Evolutionary conservation across 2,329 filamentous ascomycete species (phyloP).

Genomic region (Gnomoniopsis smithogilvyi): DNA sequence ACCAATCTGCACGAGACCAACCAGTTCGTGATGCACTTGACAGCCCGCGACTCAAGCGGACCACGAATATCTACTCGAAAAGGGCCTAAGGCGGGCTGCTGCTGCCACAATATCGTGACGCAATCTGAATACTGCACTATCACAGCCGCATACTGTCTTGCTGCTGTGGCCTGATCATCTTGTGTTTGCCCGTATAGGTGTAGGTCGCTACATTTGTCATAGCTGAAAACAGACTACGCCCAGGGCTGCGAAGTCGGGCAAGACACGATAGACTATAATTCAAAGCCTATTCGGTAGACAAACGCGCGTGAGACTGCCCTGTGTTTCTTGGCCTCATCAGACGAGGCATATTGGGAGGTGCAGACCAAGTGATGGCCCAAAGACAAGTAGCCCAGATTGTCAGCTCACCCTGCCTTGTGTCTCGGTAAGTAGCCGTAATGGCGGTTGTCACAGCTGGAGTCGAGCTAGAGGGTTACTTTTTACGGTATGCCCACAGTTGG

Average conservation of each 20-base stretch:
- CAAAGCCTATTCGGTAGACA: slow-evolving; percentile 2
- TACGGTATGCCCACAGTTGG: neutral
- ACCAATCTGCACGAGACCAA: neutral
- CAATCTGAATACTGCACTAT: neutral
- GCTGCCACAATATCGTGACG: neutral
- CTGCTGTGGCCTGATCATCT: neutral
- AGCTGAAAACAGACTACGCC: neutral
- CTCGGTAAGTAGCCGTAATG: slow-evolving; percentile 4
- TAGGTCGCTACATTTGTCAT: neutral
- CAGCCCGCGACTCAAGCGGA: neutral
- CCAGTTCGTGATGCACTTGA: slow-evolving; percentile 3
- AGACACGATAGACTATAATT: neutral
- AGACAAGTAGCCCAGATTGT: neutral
- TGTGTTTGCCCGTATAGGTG: neutral
- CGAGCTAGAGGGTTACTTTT: neutral
- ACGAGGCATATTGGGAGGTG: neutral
- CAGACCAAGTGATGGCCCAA: neutral
- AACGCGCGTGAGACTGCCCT: slow-evolving; percentile 1
- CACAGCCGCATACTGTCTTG: slow-evolving; percentile 2
- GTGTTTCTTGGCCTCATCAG: neutral
- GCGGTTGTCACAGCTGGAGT: neutral
- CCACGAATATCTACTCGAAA: neutral
- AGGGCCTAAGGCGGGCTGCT: neutral
- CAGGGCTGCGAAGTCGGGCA: neutral
- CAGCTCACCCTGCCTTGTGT: neutral